These are phyloP conservation scores for Parathielavia appendiculata DNA, from an alignment of 495 filamentous ascomycete species.

Conservation along the genomic window DNA sequence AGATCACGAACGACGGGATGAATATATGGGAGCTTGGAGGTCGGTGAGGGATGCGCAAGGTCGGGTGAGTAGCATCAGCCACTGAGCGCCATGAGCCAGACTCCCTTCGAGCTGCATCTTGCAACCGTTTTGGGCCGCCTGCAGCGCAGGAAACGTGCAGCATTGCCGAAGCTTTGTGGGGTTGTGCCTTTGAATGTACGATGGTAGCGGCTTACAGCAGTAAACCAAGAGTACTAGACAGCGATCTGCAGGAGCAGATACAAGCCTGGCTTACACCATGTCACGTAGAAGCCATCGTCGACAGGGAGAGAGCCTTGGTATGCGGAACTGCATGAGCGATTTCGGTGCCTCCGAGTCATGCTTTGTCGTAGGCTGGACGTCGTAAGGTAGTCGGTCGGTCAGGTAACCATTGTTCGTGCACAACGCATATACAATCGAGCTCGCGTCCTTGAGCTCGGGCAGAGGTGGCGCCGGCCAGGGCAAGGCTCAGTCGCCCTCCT, in stretches of 20 bases:
- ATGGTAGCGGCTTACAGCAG: not conserved
- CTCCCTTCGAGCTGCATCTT: constrained; percentile 23
- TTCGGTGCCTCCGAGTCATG: too few species aligned
- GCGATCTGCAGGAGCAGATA: not conserved
- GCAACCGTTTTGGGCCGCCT: constrained; percentile 27
- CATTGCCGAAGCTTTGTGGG: constrained; percentile 25
- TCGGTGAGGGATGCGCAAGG: constrained; percentile 18
- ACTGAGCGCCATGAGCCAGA: constrained; percentile 24
- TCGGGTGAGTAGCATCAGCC: constrained; percentile 17
- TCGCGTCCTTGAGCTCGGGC: not conserved
- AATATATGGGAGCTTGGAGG: not conserved
- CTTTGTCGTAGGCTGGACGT: too few species aligned
- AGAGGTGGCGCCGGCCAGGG: too few species aligned
- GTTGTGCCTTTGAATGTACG: constrained; percentile 19
- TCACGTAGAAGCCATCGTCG: too few species aligned
- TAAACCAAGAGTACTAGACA: not conserved
- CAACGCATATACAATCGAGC: not conserved
- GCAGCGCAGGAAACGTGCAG: constrained; percentile 28
- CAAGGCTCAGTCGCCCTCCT: not conserved
- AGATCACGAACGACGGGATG: not conserved
- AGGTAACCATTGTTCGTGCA: too few species aligned
- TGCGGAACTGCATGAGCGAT: too few species aligned
- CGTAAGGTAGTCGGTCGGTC: too few species aligned
- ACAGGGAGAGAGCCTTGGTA: too few species aligned
- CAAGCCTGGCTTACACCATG: not conserved